phyloP scores from a whole-genome alignment of 352 stramenopile species.

The Blastocystis hominis region DNA sequence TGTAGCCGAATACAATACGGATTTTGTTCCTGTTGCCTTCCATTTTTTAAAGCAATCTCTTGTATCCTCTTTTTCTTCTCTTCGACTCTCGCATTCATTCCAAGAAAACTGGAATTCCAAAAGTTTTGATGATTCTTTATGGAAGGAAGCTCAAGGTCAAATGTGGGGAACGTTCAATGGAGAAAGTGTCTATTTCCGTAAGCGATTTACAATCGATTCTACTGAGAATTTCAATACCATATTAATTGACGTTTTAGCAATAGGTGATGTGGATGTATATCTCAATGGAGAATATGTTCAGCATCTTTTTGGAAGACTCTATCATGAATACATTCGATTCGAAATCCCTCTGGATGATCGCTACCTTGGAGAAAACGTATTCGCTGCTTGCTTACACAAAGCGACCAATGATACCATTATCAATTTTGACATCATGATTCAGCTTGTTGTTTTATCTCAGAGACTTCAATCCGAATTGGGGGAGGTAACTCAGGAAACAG shows the following conservation, averaged over 20 bases:
- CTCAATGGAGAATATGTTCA: not conserved
- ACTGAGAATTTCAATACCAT: not conserved
- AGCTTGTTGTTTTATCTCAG: not conserved
- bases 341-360: not conserved
- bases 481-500: not conserved
- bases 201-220: not conserved
- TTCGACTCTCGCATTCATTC: not conserved
- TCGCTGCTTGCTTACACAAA: not conserved
- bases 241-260: not conserved
- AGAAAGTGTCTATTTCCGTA: not conserved
- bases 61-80: not conserved
- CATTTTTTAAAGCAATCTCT: not conserved
- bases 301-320: not conserved
- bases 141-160: not conserved
- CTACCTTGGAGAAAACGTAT: not conserved
- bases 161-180: not conserved
- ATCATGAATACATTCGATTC: not conserved
- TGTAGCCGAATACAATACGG: not conserved
- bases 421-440: not conserved
- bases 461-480: not conserved
- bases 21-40: not conserved
- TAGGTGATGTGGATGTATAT: not conserved
- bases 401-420: not conserved
- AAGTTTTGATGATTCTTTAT: not conserved
- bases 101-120: not conserved